Evolutionary conservation across 257 asterid species (phyloP).

Genomic region (Solanum virginianum): DNA sequence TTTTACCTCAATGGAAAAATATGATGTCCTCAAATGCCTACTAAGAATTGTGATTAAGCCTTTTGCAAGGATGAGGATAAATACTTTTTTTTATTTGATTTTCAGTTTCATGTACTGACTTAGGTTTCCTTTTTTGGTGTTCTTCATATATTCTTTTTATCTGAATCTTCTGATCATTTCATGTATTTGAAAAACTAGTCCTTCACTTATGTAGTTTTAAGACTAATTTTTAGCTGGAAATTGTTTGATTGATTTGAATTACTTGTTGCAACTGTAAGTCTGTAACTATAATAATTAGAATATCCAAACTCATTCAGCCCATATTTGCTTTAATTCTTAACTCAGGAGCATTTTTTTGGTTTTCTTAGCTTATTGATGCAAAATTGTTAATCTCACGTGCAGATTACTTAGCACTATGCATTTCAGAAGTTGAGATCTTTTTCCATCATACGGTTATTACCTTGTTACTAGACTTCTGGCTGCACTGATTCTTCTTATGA

Average conservation of each 20-base stretch:
- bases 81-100: not conserved
- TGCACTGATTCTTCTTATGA: not conserved
- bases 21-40: not conserved
- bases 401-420: not conserved
- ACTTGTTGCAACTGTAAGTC: not conserved
- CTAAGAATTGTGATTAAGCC: not conserved
- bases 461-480: not conserved
- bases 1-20: not conserved
- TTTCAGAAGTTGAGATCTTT: not conserved
- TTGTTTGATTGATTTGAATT: not conserved
- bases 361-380: not conserved
- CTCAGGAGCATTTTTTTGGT: not conserved
- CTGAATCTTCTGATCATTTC: not conserved
- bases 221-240: not conserved
- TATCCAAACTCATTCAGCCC: not conserved
- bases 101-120: not conserved
- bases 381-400: not conserved
- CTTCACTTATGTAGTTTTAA: not conserved
- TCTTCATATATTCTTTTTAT: not conserved
- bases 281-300: not conserved
- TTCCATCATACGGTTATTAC: not conserved
- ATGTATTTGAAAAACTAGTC: not conserved
- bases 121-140: not conserved
- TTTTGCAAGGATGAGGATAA: not conserved
- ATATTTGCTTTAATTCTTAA: not conserved